A percentile compares a stretch with the other conserved stretches of the same genome.
These are phyloP conservation scores for Aspergillus funiculosus DNA, from an alignment of 495 filamentous ascomycete species.

Conservation along the genomic window DNA sequence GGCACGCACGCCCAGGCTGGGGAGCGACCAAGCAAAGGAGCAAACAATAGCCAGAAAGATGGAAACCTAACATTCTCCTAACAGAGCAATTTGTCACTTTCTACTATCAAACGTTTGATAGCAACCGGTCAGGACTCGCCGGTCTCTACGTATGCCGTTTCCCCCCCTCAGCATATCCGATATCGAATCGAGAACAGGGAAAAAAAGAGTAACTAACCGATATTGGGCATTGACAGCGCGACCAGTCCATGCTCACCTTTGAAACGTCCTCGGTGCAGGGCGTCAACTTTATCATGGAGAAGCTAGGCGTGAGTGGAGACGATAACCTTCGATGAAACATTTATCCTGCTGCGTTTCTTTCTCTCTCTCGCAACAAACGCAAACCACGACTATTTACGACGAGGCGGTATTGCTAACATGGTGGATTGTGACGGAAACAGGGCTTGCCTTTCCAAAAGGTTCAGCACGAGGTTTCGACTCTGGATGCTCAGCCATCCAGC, in stretches of 20 bases:
- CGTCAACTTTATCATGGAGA: conserved; percentile 58
- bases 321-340: neutral
- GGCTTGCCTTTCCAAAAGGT: conserved; percentile 76
- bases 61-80: conserved; percentile 16
- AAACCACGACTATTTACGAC: no score
- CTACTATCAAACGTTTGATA: conserved; percentile 87
- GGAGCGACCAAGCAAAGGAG: neutral
- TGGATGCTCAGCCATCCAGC: conserved; percentile 70
- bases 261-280: conserved; percentile 61
- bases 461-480: conserved; percentile 57
- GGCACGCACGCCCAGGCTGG: no score
- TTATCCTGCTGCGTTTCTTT: neutral
- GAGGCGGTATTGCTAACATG: conserved; percentile 8
- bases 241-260: conserved; percentile 89
- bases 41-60: neutral
- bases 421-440: conserved; percentile 5
- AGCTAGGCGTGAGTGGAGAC: conserved; percentile 58
- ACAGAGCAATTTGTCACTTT: conserved; percentile 76
- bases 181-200: neutral
- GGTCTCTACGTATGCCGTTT: conserved; percentile 72
- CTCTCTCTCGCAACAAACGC: no score
- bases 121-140: conserved; percentile 52
- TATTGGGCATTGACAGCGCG: conserved; percentile 50
- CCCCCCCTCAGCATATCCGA: neutral
- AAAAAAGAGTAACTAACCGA: conserved; percentile 1